phyloP scores from a whole-genome alignment of 2,329 filamentous ascomycete species.

The Pseudogymnoascus sp. region DNA sequence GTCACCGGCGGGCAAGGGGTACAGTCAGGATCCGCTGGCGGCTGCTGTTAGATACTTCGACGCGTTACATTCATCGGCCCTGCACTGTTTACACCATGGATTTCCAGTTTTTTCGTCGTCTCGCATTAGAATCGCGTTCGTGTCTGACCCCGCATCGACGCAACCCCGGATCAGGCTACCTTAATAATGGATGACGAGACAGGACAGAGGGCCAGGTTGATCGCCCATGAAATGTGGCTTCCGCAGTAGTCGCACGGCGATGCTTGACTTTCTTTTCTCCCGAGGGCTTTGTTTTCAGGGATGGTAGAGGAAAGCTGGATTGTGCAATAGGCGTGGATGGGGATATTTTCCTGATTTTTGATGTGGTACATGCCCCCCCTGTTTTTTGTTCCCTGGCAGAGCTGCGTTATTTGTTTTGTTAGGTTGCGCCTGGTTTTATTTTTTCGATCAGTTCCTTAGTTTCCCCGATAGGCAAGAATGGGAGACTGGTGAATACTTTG shows the following conservation, averaged over 20 bases:
- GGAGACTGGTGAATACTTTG: slow-evolving; percentile 7
- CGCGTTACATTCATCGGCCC: not conserved
- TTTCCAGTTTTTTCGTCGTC: slow-evolving; percentile 6
- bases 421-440: slow-evolving; percentile 7
- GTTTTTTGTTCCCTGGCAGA: slow-evolving; percentile 1
- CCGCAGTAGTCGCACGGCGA: slow-evolving; percentile 1
- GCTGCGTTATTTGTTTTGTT: slow-evolving; percentile 4
- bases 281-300: slow-evolving; percentile 4
- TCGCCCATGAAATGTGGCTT: not conserved
- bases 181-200: slow-evolving; percentile 7
- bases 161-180: slow-evolving; percentile 5
- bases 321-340: slow-evolving; percentile 7
- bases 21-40: slow-evolving; percentile 72
- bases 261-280: slow-evolving; percentile 4
- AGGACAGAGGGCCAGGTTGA: slow-evolving; percentile 1
- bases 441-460: slow-evolving; percentile 5
- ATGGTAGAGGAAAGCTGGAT: slow-evolving; percentile 4
- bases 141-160: slow-evolving; percentile 5
- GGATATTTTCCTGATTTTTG: slow-evolving; percentile 6
- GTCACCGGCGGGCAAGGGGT: slow-evolving; percentile 93
- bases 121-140: slow-evolving; percentile 8
- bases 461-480: slow-evolving; percentile 5
- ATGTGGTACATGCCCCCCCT: slow-evolving; percentile 5
- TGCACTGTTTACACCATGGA: not conserved
- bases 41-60: slow-evolving; percentile 68